Evolutionary conservation across 1,139 yeast genomes (phyloP), one percentile per base, ranked within the genome.

Genomic region (Arxiozyma bovina): DNA sequence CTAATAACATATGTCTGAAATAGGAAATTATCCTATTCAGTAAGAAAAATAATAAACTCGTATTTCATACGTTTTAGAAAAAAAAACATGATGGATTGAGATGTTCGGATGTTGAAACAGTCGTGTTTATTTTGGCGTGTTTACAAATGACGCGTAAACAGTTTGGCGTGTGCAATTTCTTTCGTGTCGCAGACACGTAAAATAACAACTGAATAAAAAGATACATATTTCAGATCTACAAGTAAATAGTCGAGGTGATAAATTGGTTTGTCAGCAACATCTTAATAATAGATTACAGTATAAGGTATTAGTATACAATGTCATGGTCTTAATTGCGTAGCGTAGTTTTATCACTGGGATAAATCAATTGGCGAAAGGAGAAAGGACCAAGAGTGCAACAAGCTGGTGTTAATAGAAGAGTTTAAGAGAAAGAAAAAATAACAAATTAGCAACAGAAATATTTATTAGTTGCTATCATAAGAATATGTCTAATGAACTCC

Each of bases 71-170:
- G n/a, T 4, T 15, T 34, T 5, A 34, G n/a, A 34, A 34, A 34
- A 34, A 34, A 12, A 34, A 34, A 34, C 27, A 17, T 12, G 6
- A 23, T 2, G 7, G 1, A 3, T 21, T 2, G 11, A 4, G 41
- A 23, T 45, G 49, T 45, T 18, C 9, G 49, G 53, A 27, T 45
- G 40, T 45, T 18, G 21, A 46, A 50, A 18, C 34, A 47, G 41
- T 42, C 23, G n/a, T 15, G 40, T 12, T 12, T 34, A 8, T 34
- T 34, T 34, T 34, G 4, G 40, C 4, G 11, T 34, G 40, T 34
- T 34, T 34, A 15, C n/a, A 34, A 34, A 34, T 15, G n/a, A 34
- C 40, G 40, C 40, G 40, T 34, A 9, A 34, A 34, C n/a, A 15
- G 17, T 15, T 34, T 34, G 40, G n/a, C 40, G 40, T 34, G 3